Base-by-base conservation (phyloP, 495 filamentous ascomycete species). In the Rostrohypoxylon terebratum region DNA sequence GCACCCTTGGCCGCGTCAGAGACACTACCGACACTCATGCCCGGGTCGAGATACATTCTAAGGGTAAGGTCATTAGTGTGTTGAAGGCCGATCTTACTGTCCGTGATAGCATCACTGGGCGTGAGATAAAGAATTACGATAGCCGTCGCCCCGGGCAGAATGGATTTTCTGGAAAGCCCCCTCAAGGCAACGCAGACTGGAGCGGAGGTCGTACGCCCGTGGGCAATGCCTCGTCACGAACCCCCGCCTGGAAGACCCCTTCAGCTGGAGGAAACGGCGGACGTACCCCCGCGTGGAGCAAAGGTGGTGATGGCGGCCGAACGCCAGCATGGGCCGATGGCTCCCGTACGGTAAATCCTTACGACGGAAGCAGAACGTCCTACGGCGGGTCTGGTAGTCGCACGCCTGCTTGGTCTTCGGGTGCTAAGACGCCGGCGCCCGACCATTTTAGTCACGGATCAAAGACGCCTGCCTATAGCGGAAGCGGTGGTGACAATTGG, bases 1-100 rank as follows among this genome's bases (percentile, higher is more conserved):
- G 95, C 57, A 83, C 97, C 13, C 85, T 99, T 53, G 96, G 96
- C 70, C 97, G 97, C 63, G 93, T 99, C 71, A 97, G 96, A 75
- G 94, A 98, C 76, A 89, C 96, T 0, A 94, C 92, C 0, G 94
- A 96, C 65, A 87, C 85, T 0, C 89, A 91, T 68, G 95, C 92
- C 31, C 90, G 94, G 20, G 91, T 99, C 38, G 96, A 98, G 80
- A 84, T 99, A 25, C 94, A 98, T 79, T 92, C 93, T 21, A 96
- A 94, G 80, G 91, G 88, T 81, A 98, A 97, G 84, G 88, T 90
- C 6, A 90, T 98, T 59, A 91, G 89, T 14, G 87, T 98, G 31
- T 85, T 87, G 2, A 96, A 95, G 78, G 89, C 91, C 4, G 86
- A 89, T 60, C 83, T 98, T 8, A 85, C 86, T 1, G 91, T 96